A percentile compares a stretch with the other conserved stretches of the same genome.
phyloP scores from a whole-genome alignment of 2,329 filamentous ascomycete species.

The Fusarium sp. region DNA sequence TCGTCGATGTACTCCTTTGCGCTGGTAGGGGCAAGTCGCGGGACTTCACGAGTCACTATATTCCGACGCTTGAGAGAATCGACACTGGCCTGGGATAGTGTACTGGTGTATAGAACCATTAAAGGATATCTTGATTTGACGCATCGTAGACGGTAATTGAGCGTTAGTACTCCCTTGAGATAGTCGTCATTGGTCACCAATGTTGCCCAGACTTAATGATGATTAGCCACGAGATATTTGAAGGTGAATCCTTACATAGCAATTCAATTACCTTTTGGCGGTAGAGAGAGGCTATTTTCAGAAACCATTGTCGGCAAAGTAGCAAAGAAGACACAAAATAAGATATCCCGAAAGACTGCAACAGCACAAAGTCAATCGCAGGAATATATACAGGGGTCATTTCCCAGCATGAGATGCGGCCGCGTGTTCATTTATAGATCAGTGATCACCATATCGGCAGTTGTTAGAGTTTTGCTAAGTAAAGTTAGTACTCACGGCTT shows the following conservation, averaged over 20 bases:
- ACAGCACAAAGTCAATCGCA: too few relatives aligned
- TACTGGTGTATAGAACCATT: slow-evolving; percentile 1
- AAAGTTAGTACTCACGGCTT: not conserved
- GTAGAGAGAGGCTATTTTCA: not conserved
- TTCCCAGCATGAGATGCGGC: not conserved
- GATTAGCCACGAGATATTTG: accelerated
- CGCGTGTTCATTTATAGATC: not conserved
- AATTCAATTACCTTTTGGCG: not conserved
- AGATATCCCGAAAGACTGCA: too few relatives aligned
- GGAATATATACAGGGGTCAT: too few relatives aligned
- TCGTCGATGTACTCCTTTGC: slow-evolving; percentile 15
- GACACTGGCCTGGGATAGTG: not conserved
- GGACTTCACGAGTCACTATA: not conserved
- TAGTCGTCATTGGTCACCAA: slow-evolving; percentile 22
- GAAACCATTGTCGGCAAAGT: not conserved
- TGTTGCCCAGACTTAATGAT: slow-evolving; percentile 17
- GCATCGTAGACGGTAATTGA: slow-evolving; percentile 9
- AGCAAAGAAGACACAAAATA: not conserved
- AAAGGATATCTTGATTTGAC: slow-evolving; percentile 16
- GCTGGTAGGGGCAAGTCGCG: not conserved
- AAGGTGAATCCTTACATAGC: accelerated
- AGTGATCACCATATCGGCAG: not conserved
- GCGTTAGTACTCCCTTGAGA: slow-evolving; percentile 22
- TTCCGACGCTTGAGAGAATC: not conserved
- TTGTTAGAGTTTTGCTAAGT: not conserved